Percentiles rank a stretch among this genome's conserved stretches.
phyloP scores from a whole-genome alignment of 2,329 filamentous ascomycete genomes.

The Juglanconis sp. region DNA sequence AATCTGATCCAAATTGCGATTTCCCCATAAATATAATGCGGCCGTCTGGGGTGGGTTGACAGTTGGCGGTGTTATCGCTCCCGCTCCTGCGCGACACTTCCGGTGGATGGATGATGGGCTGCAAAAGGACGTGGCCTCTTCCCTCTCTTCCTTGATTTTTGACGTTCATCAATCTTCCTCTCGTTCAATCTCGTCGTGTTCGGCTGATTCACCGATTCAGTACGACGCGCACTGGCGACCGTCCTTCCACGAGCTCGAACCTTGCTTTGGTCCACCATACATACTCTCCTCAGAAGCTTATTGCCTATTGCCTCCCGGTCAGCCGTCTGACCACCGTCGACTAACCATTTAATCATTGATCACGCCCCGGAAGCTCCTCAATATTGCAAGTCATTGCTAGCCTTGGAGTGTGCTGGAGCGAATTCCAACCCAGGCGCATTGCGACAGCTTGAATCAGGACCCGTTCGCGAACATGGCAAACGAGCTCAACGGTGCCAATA shows the following conservation, averaged over 20 bases:
- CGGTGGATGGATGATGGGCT: not conserved
- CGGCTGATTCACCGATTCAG: not conserved
- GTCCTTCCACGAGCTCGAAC: not conserved
- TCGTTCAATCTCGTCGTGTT: not conserved
- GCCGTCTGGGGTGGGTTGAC: not conserved
- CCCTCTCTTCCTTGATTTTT: not conserved
- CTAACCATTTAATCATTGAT: not conserved
- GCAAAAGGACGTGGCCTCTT: not conserved
- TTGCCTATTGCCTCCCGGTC: not conserved
- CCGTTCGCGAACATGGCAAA: not conserved
- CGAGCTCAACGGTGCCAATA: constrained; percentile 7
- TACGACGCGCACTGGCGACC: not conserved
- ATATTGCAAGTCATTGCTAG: not conserved
- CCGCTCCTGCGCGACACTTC: not conserved
- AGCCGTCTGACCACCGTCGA: not conserved
- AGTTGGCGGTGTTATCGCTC: not conserved
- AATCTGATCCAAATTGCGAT: not conserved
- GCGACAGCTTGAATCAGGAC: not conserved
- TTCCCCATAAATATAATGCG: not conserved
- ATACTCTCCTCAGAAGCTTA: not conserved
- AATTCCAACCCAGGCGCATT: not conserved
- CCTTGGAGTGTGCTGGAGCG: not conserved
- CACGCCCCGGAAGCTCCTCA: not conserved
- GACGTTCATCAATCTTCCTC: not conserved
- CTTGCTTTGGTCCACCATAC: no score